A percentile compares a stretch with the other conserved stretches of the same genome.
These are phyloP conservation scores for Candida silvatica DNA, from an alignment of 805 yeast species.

Conservation along the genomic window DNA sequence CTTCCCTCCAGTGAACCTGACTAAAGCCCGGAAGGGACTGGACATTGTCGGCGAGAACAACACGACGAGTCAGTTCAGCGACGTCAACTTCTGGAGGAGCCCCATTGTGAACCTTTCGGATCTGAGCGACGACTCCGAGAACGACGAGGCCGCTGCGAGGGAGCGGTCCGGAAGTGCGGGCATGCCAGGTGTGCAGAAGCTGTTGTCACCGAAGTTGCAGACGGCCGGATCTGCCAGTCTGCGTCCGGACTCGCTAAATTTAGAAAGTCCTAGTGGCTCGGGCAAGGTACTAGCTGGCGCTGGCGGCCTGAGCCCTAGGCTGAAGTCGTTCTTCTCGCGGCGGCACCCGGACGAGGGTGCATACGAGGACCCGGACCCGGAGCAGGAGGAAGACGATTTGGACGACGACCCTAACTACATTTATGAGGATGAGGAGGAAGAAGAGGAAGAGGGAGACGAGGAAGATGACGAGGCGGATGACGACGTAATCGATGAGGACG, in stretches of 20 bases:
- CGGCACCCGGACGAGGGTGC: constrained; percentile 9
- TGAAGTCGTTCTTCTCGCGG: constrained; percentile 19
- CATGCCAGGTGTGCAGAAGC: no score
- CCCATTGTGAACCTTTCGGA: constrained; percentile 53
- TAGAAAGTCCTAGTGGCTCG: no score
- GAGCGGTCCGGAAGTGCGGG: constrained; percentile 12
- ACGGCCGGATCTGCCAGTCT: no score
- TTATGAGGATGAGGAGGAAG: constrained; percentile 17
- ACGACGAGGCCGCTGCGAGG: constrained; percentile 16
- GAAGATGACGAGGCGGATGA: constrained; percentile 26
- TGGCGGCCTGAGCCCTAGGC: constrained; percentile 13
- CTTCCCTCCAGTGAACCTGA: constrained; percentile 70
- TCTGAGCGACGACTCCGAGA: constrained; percentile 38
- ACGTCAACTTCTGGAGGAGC: constrained; percentile 88
- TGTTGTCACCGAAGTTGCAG: no score
- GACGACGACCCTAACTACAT: constrained; percentile 12
- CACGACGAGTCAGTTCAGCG: constrained; percentile 62
- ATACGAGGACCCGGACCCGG: constrained; percentile 20
- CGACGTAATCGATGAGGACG: constrained; percentile 19
- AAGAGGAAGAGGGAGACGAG: constrained; percentile 23
- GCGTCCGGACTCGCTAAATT: neutral
- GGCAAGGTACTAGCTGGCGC: no score
- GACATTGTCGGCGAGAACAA: constrained; percentile 12
- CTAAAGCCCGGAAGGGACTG: neutral
- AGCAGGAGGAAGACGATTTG: constrained; percentile 17